Base-by-base conservation (phyloP, 2,329 filamentous ascomycete genomes). In the Aspergillus ibericus region DNA sequence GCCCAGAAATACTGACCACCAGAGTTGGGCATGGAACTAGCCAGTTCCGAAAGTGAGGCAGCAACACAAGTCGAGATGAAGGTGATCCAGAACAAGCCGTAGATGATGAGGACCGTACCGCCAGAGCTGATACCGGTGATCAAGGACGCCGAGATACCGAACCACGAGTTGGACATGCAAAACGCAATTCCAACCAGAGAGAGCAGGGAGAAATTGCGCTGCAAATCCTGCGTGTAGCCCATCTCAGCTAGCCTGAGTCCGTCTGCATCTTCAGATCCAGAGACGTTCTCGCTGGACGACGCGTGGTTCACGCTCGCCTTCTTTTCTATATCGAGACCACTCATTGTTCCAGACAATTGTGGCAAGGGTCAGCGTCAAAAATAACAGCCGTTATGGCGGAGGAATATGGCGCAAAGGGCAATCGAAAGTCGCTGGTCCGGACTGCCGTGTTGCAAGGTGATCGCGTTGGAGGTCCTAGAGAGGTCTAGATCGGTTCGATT, bases 1-100 rank as follows among this genome's bases (percentile, higher is more conserved):
- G 80, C 77, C 80, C 80, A 82, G 61, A 81, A 82, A 64, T 82
- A 83, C 66, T 82, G 78, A 0, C 81, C 81, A 22, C 80, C 81
- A 5, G 81, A 77, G 69, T 82, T 82, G 3, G 80, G 81, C 65
- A 81, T 70, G 9, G 80, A 77, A 57, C 77, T 80, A 3, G 79
- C 78, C 46, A 83, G 61, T 63, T 83, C 80, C 12, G 76, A 78
- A 42, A 82, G 66, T 12, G 76, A 77, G 46, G 79, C 72, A 10
- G 74, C 80, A 10, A 82, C 78, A 56, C 77, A 80, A 1, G 72
- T 73, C 4, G 78, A 80, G 53, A 82, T 71, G 46, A 81, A 61
- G 5, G 74, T 73, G 47, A 82, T 76, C 60, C 80, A 72, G 18
- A 81, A 77, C 65, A 81, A 75, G 12, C 81, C 81, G 63, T 82